Evolutionary conservation across 1,284 basidiomycete species (phyloP), one percentile per base, ranked within the genome.

Genomic region (Trametes versicolor): DNA sequence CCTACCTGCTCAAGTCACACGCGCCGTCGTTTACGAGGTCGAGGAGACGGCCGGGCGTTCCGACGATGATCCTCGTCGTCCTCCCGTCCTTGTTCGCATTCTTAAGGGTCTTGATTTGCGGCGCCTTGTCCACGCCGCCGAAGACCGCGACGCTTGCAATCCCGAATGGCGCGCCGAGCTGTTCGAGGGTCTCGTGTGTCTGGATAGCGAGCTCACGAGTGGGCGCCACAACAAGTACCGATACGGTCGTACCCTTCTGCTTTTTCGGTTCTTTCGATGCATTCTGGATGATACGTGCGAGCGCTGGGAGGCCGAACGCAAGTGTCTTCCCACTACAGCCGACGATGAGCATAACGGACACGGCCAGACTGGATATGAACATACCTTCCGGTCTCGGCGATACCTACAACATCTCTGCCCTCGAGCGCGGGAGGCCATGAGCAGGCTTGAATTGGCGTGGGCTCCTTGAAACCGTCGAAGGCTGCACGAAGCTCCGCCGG

Each of bases 171-270:
- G 87, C 86, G n/a, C 95, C 94, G 6, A 99, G 84, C 25, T 84
- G 84, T 9, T 85, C 85, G 51, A 99, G 83, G 2, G 94, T 94
- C 56, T 95, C 93, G 73, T 98, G 94, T 5, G 95, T 98, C 79
- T 99, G 97, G 65, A 98, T 89, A 0, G 97, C 97, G 25, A 99
- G 86, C 80, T 99, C 97, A 59, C 97, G 91, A 0, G 97, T 99
- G 0, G 97, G 97, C 0, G 96, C 95, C 15, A 99, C 83, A 49
- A 98, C 92, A 23, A 99, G 88, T 37, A 95, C 89, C 8, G 90
- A 88, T 36, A 96, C 85, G 4, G 83, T 75, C 59, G 75, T 77
- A 60, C 72, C 61, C 69, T 78, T 79, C 25, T 70, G 66, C 54
- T 80, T 79, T 69, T 82, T 76, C 56, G 74, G 65, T 66, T 77